Percentiles rank a stretch among this genome's conserved stretches.
phyloP scores from a whole-genome alignment of 352 stramenopile genomes.

The Phytophthora citrophthora region DNA sequence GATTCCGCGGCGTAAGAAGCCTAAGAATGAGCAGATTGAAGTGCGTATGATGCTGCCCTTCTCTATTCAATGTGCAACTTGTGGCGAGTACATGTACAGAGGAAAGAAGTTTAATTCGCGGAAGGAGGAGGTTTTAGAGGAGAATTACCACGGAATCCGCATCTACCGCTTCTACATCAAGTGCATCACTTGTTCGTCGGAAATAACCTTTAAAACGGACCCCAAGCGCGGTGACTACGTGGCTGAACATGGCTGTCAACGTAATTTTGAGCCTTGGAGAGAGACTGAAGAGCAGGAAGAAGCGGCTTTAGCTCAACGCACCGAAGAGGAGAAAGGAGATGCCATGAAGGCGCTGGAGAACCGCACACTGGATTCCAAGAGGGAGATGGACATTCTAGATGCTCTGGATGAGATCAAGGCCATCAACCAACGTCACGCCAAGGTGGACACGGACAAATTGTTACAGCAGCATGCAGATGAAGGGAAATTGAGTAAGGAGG shows the following conservation, averaged over 20 bases:
- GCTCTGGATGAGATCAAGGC: slow-evolving; percentile 98
- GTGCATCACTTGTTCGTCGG: slow-evolving; percentile 93
- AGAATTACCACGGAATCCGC: slow-evolving; percentile 97
- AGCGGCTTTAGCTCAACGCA: slow-evolving; percentile 67
- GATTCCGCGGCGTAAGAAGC: slow-evolving; percentile 93
- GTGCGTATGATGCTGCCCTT: slow-evolving; percentile 99
- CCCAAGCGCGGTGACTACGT: slow-evolving; percentile 98
- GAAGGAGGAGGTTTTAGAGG: slow-evolving; percentile 97
- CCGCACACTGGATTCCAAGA: slow-evolving; percentile 97
- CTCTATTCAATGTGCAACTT: slow-evolving; percentile 97
- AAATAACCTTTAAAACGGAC: slow-evolving; percentile 99
- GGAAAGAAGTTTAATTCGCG: slow-evolving; percentile 99
- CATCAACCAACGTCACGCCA: slow-evolving; percentile 96
- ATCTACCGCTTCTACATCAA: slow-evolving; percentile 99
- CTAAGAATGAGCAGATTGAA: slow-evolving; percentile 95
- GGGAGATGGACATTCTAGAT: slow-evolving; percentile 99
- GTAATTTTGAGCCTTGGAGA: slow-evolving; percentile 98
- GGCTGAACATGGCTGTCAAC: slow-evolving; percentile 95
- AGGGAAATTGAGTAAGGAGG: slow-evolving; percentile 42
- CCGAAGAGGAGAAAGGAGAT: slow-evolving; percentile 95
- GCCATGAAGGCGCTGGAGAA: slow-evolving; percentile 99
- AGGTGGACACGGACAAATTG: slow-evolving; percentile 87
- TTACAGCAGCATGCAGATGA: slow-evolving; percentile 59
- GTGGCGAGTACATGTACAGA: slow-evolving; percentile 98
- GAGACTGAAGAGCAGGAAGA: slow-evolving; percentile 86